phyloP scores from a whole-genome alignment of 2,329 filamentous ascomycete species.

The Phyllosticta ampelicida region DNA sequence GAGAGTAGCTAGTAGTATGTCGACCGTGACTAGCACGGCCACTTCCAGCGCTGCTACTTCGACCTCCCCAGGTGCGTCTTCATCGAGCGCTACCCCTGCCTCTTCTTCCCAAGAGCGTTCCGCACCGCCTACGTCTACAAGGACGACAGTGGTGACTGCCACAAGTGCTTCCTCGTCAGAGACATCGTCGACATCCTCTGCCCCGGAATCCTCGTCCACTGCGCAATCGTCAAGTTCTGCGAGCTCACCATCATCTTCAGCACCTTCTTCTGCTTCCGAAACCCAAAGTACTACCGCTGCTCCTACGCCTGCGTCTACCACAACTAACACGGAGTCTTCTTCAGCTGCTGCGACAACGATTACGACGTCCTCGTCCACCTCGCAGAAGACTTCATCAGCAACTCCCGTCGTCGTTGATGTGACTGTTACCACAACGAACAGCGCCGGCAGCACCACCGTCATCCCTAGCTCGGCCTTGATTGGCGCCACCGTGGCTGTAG shows the following conservation, averaged over 20 bases:
- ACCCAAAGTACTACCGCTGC: slow-evolving; percentile 6
- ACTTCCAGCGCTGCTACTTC: slow-evolving; percentile 3
- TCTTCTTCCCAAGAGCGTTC: slow-evolving; percentile 2
- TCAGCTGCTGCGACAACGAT: neutral
- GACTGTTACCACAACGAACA: slow-evolving; percentile 28
- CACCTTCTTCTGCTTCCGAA: slow-evolving; percentile 4
- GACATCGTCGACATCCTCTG: neutral
- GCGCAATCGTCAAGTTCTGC: slow-evolving; percentile 6
- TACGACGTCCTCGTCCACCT: neutral
- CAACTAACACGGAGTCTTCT: neutral
- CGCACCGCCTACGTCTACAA: neutral
- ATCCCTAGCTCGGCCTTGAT: slow-evolving; percentile 32
- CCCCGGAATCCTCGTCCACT: neutral
- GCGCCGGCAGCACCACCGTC: slow-evolving; percentile 23
- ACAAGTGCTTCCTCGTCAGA: slow-evolving; percentile 1
- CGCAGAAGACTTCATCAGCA: neutral
- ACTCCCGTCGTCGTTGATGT: slow-evolving; percentile 29
- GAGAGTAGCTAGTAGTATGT: slow-evolving; percentile 4
- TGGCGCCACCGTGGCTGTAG: slow-evolving; percentile 29
- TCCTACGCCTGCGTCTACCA: slow-evolving; percentile 1
- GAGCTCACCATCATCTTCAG: slow-evolving; percentile 9
- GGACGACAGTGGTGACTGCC: slow-evolving; percentile 5
- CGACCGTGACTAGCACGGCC: slow-evolving; percentile 2
- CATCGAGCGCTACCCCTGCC: slow-evolving; percentile 4
- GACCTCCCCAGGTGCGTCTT: slow-evolving; percentile 8